A percentile compares a stretch with the other conserved stretches of the same genome.
phyloP scores from a whole-genome alignment of 129 eudicot species.

The Silybum marianum region DNA sequence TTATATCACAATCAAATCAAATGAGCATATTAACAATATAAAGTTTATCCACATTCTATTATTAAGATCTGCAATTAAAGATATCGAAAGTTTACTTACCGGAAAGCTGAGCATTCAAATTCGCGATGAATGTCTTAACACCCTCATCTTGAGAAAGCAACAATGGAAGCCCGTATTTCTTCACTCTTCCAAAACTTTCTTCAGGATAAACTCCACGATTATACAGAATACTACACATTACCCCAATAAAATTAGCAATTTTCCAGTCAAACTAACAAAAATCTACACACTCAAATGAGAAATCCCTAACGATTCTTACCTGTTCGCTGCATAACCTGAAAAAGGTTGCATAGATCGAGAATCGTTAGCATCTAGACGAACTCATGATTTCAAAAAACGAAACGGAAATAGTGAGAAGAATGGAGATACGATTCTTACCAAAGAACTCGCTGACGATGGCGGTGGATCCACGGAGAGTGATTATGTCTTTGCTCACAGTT shows the following conservation, averaged over 20 bases:
- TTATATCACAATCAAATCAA: not conserved
- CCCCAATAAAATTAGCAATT: not conserved
- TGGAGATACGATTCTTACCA: constrained; percentile 39
- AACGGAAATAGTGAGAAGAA: not conserved
- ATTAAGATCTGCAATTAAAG: not conserved
- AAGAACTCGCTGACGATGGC: constrained; percentile 94
- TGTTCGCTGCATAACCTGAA: constrained; percentile 96
- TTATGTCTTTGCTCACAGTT: constrained; percentile 73
- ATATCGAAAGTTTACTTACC: constrained; percentile 54
- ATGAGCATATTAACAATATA: not conserved
- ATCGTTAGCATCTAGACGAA: not conserved
- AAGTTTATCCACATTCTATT: not conserved
- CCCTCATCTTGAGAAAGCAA: constrained; percentile 93
- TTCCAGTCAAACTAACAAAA: constrained; percentile 5
- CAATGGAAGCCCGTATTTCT: constrained; percentile 95
- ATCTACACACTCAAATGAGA: not conserved
- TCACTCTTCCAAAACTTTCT: constrained; percentile 85
- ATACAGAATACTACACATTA: constrained; percentile 67
- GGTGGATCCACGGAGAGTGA: constrained; percentile 93
- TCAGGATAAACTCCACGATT: constrained; percentile 94
- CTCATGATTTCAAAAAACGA: not conserved
- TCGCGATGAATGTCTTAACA: constrained; percentile 81
- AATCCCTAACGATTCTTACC: constrained; percentile 43
- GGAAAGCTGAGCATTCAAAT: constrained; percentile 79
- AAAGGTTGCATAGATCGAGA: constrained; percentile 17